phyloP scores from a whole-genome alignment of 2,329 filamentous ascomycete species.

The Pseudonectria buxi region DNA sequence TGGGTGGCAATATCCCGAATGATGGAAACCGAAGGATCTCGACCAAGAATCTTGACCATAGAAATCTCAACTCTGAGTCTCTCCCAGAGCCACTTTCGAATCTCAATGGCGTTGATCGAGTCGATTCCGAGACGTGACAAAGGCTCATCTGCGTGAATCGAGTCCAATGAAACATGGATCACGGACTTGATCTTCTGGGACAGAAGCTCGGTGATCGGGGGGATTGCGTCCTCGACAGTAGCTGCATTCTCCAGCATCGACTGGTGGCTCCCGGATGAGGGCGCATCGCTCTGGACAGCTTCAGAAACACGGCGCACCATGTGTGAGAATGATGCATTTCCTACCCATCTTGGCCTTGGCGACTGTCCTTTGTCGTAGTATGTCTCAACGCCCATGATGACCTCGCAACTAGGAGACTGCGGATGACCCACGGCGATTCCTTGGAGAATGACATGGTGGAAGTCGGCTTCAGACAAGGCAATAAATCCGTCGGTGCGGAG shows the following conservation, averaged over 20 bases:
- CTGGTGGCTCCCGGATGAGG: conserved; percentile 1
- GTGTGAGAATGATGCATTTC: conserved; percentile 6
- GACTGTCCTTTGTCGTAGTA: conserved; percentile 6
- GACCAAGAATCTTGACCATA: conserved; percentile 33
- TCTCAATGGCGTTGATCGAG: conserved; percentile 26
- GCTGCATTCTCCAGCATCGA: conserved; percentile 5
- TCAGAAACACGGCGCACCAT: conserved; percentile 2
- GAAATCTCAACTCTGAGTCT: conserved; percentile 36
- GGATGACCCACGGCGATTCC: conserved; percentile 20
- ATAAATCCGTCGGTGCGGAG: conserved; percentile 7
- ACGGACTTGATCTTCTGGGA: conserved; percentile 12
- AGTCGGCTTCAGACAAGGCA: conserved; percentile 22
- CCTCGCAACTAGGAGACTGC: no score
- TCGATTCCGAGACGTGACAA: conserved; percentile 23
- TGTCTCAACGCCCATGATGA: conserved; percentile 11
- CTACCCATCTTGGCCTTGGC: conserved; percentile 5
- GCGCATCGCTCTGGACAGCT: no score
- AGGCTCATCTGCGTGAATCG: conserved; percentile 3
- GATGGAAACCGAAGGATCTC: no score
- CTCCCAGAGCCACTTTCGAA: conserved; percentile 42
- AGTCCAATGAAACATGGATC: conserved; percentile 8
- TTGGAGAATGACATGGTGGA: conserved; percentile 25
- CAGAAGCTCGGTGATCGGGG: conserved; percentile 5
- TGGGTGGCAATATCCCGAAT: no score
- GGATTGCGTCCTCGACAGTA: conserved; percentile 5